Percentiles rank a stretch among this genome's conserved stretches.
Conservation (phyloP, 306 rosid species). For the Castanopsis chinensis region DNA sequence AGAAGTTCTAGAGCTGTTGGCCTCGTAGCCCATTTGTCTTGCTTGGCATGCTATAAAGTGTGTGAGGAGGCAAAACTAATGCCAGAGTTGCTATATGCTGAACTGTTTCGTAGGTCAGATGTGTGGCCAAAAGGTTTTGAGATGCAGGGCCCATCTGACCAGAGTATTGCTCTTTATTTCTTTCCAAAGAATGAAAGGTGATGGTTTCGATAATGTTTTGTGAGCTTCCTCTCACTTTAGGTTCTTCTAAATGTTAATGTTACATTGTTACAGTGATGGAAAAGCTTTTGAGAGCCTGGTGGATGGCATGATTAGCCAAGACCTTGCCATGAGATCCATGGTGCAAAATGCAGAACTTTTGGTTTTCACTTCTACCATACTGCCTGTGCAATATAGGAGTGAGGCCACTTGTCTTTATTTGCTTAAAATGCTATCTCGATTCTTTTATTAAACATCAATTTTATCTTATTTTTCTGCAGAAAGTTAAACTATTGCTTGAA, state of each 20-base stretch:
- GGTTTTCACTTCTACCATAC: constrained; percentile 56
- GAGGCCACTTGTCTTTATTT: constrained; percentile 28
- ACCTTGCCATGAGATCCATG: constrained; percentile 51
- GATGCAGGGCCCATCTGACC: constrained; percentile 44
- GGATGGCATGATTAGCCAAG: constrained; percentile 35
- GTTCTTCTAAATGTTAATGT: background rate
- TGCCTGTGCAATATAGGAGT: constrained; percentile 54
- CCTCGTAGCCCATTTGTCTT: constrained; percentile 65
- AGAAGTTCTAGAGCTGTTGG: constrained; percentile 27
- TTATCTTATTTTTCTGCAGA: constrained; percentile 11
- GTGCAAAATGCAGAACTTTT: constrained; percentile 59
- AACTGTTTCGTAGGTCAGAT: constrained; percentile 36
- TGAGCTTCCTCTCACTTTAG: constrained; percentile 6
- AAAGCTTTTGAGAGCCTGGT: constrained; percentile 49
- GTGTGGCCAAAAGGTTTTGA: constrained; percentile 76
- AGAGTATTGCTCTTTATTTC: constrained; percentile 66
- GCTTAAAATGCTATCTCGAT: background rate
- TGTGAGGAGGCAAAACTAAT: constrained; percentile 40
- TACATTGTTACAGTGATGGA: constrained; percentile 33
- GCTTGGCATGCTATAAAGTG: constrained; percentile 61
- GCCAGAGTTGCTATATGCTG: constrained; percentile 42
- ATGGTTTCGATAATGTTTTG: constrained; percentile 1
- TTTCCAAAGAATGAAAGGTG: constrained; percentile 66
- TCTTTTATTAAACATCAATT: constrained; percentile 3
- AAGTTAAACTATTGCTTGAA: background rate